Evolutionary conservation across 2,329 filamentous ascomycete species (phyloP), one percentile per base, ranked within the genome.

Genomic region (Beauveria rudraprayagi): DNA sequence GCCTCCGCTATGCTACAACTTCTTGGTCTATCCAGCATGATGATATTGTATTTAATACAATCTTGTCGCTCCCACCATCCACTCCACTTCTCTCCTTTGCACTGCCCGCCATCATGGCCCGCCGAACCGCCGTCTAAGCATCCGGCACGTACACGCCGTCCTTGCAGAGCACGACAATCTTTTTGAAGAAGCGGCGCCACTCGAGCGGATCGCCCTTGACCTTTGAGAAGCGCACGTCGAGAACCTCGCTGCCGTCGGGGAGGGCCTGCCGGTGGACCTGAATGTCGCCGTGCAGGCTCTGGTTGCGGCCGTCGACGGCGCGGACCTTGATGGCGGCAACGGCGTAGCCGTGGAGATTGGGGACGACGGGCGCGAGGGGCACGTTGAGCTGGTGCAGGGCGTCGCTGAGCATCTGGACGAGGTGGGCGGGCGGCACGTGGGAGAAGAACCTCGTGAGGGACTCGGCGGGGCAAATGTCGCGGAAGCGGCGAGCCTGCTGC

Each of bases 121-220:
- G 52, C 60, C 60, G 59, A 26, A 63, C 53, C 40, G 56, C 65
- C 62, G 61, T 68, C 72, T 76, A 77, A 64, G 71, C 63, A 52
- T 78, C 76, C 3, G 76, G 76, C 62, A 77, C 73, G 71, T 86
- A 90, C 50, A 97, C 87, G 9, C 86, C 91, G 70, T 96, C 91
- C 70, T 90, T 90, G 76, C 92, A 95, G 63, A 93, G 79, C 65
- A 95, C 80, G 34, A 90, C 90, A n/a, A 97, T 84, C 73, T 91
- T 92, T 77, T 99, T 99, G 80, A 99, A 99, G 72, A 99, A 91
- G 40, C 94, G 81, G 63, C 94, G 84, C 94, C 95, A 99, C 77
- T 97, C 93, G 55, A 99, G 76, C 5, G 94, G 94, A 77, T 99
- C 94, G 6, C 94, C 94, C 77, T 96, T 97, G 59, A 90, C 83